Conservation (phyloP, 345 rosid genomes). For the Citrus maxima region DNA sequence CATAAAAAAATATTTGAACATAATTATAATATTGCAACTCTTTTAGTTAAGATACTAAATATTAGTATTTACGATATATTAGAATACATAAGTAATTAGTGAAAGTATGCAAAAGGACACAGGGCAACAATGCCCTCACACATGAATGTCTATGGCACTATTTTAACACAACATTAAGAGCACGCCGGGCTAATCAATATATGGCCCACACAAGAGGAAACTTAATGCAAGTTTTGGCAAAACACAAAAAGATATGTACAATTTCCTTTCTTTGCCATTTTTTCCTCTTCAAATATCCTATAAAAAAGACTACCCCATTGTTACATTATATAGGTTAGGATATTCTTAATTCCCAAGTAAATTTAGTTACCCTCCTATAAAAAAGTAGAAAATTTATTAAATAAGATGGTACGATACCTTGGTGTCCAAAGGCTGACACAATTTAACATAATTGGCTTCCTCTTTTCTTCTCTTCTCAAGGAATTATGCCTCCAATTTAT, state of each 20-base stretch:
- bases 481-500: constrained; percentile 75
- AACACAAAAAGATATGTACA: background rate
- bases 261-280: background rate
- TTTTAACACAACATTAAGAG: background rate
- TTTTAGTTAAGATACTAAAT: no score
- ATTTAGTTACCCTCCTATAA: no score
- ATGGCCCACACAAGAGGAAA: background rate
- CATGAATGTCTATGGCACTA: background rate
- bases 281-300: background rate
- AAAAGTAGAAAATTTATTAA: background rate
- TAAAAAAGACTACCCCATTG: background rate
- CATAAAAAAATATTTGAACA: no score
- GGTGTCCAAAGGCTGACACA: constrained; percentile 68
- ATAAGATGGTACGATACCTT: constrained; percentile 39
- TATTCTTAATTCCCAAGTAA: background rate
- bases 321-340: background rate
- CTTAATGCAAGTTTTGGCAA: no score
- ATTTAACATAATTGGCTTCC: constrained; percentile 76
- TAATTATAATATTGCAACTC: no score
- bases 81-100: no score
- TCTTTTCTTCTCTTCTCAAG: constrained; percentile 86
- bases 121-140: no score
- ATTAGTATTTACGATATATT: no score
- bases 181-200: no score
- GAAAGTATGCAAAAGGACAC: no score